Percentiles rank a stretch among this genome's conserved stretches.
These are phyloP conservation scores for Zygoascus flipseniorum DNA, from an alignment of 805 yeast genomes.

Conservation along the genomic window DNA sequence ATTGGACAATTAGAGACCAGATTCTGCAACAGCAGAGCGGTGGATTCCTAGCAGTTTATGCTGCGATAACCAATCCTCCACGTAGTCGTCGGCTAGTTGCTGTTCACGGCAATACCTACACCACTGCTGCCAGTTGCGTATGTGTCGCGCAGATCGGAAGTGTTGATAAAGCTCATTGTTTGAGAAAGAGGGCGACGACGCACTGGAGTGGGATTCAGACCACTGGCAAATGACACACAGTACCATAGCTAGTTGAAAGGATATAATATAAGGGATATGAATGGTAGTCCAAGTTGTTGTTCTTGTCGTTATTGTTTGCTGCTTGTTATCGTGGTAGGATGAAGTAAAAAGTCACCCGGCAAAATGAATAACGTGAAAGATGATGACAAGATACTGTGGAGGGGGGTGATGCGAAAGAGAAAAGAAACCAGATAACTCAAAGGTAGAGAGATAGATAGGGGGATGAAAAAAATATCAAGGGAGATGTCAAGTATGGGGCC, in stretches of 20 bases:
- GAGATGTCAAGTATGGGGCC: too few relatives aligned
- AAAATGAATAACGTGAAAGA: too few relatives aligned
- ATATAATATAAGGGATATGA: background rate
- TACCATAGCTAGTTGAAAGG: background rate
- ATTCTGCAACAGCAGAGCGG: conserved; percentile 11
- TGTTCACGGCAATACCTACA: conserved; percentile 21
- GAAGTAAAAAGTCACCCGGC: too few relatives aligned
- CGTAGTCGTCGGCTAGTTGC: conserved; percentile 20
- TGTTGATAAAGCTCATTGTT: conserved; percentile 17
- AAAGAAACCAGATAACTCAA: too few relatives aligned
- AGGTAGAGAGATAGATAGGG: too few relatives aligned
- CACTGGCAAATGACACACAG: conserved; percentile 23
- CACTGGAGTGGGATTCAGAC: conserved; percentile 16
- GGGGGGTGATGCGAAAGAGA: too few relatives aligned
- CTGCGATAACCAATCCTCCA: conserved; percentile 24
- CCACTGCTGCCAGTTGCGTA: conserved; percentile 21
- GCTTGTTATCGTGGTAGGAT: too few relatives aligned
- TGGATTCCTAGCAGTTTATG: conserved; percentile 17
- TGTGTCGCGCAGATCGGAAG: conserved; percentile 19
- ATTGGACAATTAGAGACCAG: background rate
- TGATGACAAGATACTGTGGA: too few relatives aligned
- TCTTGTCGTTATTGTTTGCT: too few relatives aligned
- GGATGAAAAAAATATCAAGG: too few relatives aligned
- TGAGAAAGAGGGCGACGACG: background rate
- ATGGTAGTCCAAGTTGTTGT: too few relatives aligned